Evolutionary conservation across 2,329 filamentous ascomycete genomes (phyloP).

Genomic region (Dactylellina cionopaga): DNA sequence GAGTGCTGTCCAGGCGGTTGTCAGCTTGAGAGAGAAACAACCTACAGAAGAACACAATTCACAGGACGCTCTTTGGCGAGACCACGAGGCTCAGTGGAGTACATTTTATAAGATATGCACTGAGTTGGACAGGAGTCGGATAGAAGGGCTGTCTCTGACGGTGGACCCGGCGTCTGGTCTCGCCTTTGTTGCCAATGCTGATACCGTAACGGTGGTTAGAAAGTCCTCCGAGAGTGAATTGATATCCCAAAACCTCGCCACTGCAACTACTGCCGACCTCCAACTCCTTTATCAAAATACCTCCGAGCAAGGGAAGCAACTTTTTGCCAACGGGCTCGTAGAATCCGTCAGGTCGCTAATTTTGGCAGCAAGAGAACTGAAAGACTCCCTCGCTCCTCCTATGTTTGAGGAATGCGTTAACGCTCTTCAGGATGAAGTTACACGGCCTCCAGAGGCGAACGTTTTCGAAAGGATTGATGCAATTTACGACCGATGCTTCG

Average conservation of each 20-base stretch:
- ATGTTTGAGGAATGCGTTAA: conserved; percentile 75
- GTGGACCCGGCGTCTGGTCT: conserved; percentile 76
- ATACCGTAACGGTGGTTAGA: conserved; percentile 80
- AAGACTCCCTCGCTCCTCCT: conserved; percentile 75
- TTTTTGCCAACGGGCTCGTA: conserved; percentile 42
- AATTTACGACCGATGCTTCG: conserved; percentile 82
- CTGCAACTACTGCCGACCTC: conserved; percentile 63
- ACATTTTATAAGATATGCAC: conserved; percentile 86
- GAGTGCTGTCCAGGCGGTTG: conserved; percentile 38
- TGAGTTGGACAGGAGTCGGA: conserved; percentile 85
- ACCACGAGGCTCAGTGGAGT: conserved; percentile 85
- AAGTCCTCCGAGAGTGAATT: conserved; percentile 81
- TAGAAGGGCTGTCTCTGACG: conserved; percentile 80
- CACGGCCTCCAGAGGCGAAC: conserved; percentile 75
- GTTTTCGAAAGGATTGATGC: conserved; percentile 78
- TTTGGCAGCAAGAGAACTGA: conserved; percentile 75
- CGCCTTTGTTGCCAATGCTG: conserved; percentile 85
- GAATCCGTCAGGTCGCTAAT: conserved; percentile 64
- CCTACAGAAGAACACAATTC: conserved; percentile 38
- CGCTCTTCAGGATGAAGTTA: conserved; percentile 76
- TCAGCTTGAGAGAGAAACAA: conserved; percentile 30
- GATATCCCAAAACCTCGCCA: conserved; percentile 73
- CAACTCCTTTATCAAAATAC: conserved; percentile 50
- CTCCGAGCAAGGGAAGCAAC: conserved; percentile 17
- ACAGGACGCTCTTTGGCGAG: conserved; percentile 76